Percentiles rank a stretch among this genome's conserved stretches.
phyloP scores from a whole-genome alignment of 306 rosid genomes.

The Gillenia trifoliata region DNA sequence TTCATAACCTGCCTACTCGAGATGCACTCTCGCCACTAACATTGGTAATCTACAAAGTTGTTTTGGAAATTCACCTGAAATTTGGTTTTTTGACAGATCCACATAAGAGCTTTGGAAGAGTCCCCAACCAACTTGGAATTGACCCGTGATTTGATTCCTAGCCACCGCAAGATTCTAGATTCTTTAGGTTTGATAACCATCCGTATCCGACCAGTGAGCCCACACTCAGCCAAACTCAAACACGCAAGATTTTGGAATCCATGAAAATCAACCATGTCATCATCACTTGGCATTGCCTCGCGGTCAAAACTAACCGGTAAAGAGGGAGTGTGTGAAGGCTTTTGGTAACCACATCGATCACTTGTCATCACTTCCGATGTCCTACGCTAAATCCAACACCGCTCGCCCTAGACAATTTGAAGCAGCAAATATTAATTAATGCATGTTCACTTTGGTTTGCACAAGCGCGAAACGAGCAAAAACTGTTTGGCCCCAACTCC shows the following conservation, averaged over 20 bases:
- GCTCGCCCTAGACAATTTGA: slow-evolving; percentile 67
- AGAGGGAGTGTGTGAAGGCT: neutral
- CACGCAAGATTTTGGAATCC: no score
- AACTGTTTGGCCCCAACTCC: slow-evolving; percentile 45
- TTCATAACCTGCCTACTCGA: neutral
- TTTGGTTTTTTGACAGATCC: accelerated
- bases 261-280: no score
- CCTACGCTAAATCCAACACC: slow-evolving; percentile 91
- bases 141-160: neutral
- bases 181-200: no score
- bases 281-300: neutral
- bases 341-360: slow-evolving; percentile 49
- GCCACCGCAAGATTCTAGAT: neutral
- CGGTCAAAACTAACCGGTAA: accelerated
- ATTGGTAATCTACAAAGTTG: no score
- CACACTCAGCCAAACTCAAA: no score
- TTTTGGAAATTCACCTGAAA: neutral
- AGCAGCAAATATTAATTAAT: slow-evolving; percentile 7
- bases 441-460: neutral
- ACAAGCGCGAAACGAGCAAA: neutral
- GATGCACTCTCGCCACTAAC: no score
- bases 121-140: neutral
- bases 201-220: no score
- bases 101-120: neutral
- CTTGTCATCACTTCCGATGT: slow-evolving; percentile 62